Percentiles rank a stretch among this genome's conserved stretches.
Evolutionary conservation across 208 protist species (phyloP).

Genomic region (Balamuthia mandrillaris): DNA sequence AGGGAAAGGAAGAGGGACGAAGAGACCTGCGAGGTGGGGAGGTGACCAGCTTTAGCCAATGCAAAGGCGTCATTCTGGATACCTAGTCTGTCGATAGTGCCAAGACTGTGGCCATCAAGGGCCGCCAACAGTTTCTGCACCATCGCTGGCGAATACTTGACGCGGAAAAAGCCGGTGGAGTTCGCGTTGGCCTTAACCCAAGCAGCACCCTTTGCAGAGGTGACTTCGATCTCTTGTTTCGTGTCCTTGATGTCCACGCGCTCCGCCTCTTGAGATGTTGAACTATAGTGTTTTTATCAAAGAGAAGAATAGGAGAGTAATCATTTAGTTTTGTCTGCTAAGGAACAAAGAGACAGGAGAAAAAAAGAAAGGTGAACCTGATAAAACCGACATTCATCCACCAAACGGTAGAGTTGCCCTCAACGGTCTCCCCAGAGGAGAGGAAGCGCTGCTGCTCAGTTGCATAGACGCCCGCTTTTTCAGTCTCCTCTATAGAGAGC

Average conservation of each 20-base stretch:
- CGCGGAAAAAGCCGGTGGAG: background rate
- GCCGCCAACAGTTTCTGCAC: background rate
- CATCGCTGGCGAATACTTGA: background rate
- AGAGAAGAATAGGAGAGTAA: background rate
- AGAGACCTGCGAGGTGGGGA: background rate
- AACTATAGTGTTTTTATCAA: background rate
- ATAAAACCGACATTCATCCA: background rate
- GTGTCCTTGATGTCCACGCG: background rate
- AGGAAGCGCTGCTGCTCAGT: conserved; percentile 16
- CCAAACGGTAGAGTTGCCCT: background rate
- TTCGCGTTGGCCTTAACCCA: background rate
- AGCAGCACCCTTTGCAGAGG: background rate
- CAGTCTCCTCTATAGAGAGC: conserved; percentile 42
- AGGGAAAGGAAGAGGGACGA: too few species aligned
- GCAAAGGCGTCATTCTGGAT: background rate
- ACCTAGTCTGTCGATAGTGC: background rate
- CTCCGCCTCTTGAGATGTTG: background rate
- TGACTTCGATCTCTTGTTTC: background rate
- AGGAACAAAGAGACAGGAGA: too few species aligned
- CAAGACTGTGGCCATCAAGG: background rate
- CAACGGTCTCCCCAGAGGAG: background rate
- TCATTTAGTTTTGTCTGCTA: background rate
- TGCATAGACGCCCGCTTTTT: background rate
- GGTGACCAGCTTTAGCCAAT: background rate
- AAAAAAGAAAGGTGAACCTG: too few species aligned